Base-by-base conservation (phyloP, 192 early-diverging fungal genomes). In the Mortierella antarctica region DNA sequence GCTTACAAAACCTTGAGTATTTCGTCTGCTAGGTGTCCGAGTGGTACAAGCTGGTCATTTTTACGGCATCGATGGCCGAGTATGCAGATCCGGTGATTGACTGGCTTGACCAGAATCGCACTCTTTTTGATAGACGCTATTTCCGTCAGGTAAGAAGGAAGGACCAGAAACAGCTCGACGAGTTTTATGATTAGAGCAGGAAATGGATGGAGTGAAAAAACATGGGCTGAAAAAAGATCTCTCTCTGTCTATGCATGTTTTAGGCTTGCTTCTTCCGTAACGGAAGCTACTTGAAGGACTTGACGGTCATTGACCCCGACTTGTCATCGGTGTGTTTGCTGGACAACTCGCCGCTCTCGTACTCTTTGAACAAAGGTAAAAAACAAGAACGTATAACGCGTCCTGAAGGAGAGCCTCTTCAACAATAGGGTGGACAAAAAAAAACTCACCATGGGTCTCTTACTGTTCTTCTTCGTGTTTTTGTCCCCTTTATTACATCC, bases 71-170 rank as follows among this genome's bases (percentile, higher is more conserved):
- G 12, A 94, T 97, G 92, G 83, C 93, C 21, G 95, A 97, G 84
- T 97, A 97, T 73, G 95, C 95, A n/a, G 94, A 96, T 74, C 95
- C 95, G 18, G 95, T 97, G 21, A 95, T 97, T 66, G 95, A 97
- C 74, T 94, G 91, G 89, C 71, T 97, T 46, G 95, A 97, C 77
- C 89, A 90, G 65, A 82, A 84, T 57, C 82, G 88, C 20, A 92
- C 81, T 12, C 64, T 95, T 18, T 89, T 96, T 64, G 87, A 88
- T 9, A 82, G 88, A 56, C 89, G 95, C 23, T 94, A 91, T 80
- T 97, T 97, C 85, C 85, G 95, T 50, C 89, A 95, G 82, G 92
- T 93, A 85, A 54, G 2, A 21, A 56, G n/a, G n/a, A n/a, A n/a
- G n/a, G n/a, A n/a, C n/a, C n/a, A n/a, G n/a, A 31, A 31, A 1